phyloP scores from a whole-genome alignment of 169 alveolate species.

The Plasmodium sp. region DNA sequence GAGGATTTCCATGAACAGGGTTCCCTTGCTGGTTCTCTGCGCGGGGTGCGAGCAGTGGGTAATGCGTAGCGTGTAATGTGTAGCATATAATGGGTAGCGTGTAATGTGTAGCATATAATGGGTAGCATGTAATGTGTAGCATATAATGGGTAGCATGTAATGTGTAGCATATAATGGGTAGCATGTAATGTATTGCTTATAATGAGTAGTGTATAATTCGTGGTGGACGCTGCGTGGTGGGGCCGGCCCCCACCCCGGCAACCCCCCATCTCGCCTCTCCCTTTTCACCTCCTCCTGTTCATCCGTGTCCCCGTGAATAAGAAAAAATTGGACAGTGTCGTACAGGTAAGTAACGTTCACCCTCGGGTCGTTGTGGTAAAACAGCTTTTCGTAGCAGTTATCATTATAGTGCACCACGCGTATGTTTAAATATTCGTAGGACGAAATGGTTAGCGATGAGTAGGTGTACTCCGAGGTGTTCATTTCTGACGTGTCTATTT shows the following conservation, averaged over 20 bases:
- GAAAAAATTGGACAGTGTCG: constrained; percentile 27
- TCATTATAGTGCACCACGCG: constrained; percentile 43
- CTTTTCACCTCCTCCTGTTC: background rate
- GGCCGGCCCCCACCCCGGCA: background rate
- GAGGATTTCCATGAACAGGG: constrained; percentile 46
- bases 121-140: background rate
- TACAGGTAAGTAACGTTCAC: constrained; percentile 48
- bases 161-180: background rate
- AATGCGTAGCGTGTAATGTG: background rate
- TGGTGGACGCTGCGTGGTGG: background rate
- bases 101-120: background rate
- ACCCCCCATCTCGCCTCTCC: background rate
- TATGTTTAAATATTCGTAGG: constrained; percentile 21
- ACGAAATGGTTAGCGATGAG: constrained; percentile 53
- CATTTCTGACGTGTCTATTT: constrained; percentile 15
- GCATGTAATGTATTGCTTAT: background rate
- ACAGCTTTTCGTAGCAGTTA: constrained; percentile 31
- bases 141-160: background rate
- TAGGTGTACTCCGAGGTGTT: constrained; percentile 59
- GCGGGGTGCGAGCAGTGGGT: background rate
- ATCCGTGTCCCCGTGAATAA: constrained; percentile 1
- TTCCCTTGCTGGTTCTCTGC: constrained; percentile 23
- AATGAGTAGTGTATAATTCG: background rate
- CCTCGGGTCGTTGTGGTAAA: constrained; percentile 38
- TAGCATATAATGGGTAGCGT: background rate